These are phyloP conservation scores for Trichoderma afroharzianum DNA, from an alignment of 2,329 filamentous ascomycete species.

Conservation along the genomic window DNA sequence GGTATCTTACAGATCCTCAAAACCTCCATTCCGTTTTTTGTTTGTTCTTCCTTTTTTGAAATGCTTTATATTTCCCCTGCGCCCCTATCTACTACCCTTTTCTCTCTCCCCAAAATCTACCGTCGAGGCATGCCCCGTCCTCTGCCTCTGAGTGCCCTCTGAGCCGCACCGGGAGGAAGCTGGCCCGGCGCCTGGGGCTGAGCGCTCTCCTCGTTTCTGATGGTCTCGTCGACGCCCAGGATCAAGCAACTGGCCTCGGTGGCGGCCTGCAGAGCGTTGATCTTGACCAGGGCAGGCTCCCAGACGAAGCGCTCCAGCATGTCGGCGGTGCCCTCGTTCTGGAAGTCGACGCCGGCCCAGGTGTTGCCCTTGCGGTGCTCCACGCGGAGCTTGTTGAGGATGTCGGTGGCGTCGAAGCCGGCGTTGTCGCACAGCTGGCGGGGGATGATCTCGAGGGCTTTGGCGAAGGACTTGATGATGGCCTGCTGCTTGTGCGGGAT, in stretches of 20 bases:
- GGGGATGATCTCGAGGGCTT: conserved; percentile 93
- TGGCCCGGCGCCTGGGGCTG: conserved; percentile 76
- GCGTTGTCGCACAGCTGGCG: conserved; percentile 98
- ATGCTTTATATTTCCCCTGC: conserved; percentile 7
- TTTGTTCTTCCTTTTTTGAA: conserved; percentile 4
- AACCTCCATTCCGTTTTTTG: conserved; percentile 19
- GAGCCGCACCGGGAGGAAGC: conserved; percentile 78
- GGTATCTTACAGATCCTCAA: conserved; percentile 37
- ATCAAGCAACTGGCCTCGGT: conserved; percentile 95
- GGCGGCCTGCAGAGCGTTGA: conserved; percentile 94
- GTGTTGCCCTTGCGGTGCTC: conserved; percentile 90
- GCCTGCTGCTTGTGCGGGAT: conserved; percentile 93
- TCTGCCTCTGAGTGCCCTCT: conserved; percentile 78
- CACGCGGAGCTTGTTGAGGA: conserved; percentile 91
- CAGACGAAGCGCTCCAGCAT: conserved; percentile 96
- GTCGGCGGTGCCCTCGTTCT: conserved; percentile 84
- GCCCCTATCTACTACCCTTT: neutral
- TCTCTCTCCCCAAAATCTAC: conserved; percentile 37
- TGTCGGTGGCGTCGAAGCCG: conserved; percentile 96
- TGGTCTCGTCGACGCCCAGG: conserved; percentile 94
- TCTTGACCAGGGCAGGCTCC: conserved; percentile 94
- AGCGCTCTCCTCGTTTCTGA: conserved; percentile 93
- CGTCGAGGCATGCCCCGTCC: conserved; percentile 87
- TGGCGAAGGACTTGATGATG: conserved; percentile 96
- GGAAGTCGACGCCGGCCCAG: conserved; percentile 96